phyloP scores from a whole-genome alignment of 345 rosid genomes.

The Gossypium longicalyx region DNA sequence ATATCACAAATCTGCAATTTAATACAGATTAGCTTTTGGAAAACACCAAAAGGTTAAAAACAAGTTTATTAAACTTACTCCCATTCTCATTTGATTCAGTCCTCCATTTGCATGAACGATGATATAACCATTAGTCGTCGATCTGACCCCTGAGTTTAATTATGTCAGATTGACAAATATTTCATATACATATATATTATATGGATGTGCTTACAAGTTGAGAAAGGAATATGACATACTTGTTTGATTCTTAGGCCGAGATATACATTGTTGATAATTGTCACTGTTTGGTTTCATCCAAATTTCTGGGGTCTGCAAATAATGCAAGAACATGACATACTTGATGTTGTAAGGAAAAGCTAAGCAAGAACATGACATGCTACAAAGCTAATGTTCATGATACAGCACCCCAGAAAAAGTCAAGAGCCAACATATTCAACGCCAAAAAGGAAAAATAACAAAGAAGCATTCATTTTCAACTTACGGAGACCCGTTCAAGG shows the following conservation, averaged over 20 bases:
- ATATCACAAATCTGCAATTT: constrained; percentile 80
- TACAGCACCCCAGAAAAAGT: constrained; percentile 2
- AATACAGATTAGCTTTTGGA: constrained; percentile 14
- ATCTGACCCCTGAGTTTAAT: constrained; percentile 27
- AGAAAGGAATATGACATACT: constrained; percentile 35
- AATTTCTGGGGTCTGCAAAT: constrained; percentile 65
- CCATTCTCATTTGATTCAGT: constrained; percentile 98
- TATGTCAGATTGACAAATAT: not conserved
- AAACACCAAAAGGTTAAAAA: constrained; percentile 1
- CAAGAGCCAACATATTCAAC: constrained; percentile 26
- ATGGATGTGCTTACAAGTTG: not conserved
- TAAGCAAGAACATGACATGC: not conserved
- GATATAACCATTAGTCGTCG: constrained; percentile 73
- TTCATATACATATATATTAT: too few species aligned
- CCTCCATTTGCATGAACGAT: constrained; percentile 96
- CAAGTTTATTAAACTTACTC: constrained; percentile 42
- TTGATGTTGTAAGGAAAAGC: not conserved
- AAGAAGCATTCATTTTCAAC: constrained; percentile 20
- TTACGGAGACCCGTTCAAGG: constrained; percentile 57
- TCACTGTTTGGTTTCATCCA: constrained; percentile 88
- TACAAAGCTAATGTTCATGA: not conserved
- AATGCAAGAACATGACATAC: not conserved
- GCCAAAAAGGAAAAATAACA: not conserved
- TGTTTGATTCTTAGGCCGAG: constrained; percentile 47
- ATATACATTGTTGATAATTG: constrained; percentile 52